phyloP scores from a whole-genome alignment of 306 rosid genomes.

The Cucurbita moschata region DNA sequence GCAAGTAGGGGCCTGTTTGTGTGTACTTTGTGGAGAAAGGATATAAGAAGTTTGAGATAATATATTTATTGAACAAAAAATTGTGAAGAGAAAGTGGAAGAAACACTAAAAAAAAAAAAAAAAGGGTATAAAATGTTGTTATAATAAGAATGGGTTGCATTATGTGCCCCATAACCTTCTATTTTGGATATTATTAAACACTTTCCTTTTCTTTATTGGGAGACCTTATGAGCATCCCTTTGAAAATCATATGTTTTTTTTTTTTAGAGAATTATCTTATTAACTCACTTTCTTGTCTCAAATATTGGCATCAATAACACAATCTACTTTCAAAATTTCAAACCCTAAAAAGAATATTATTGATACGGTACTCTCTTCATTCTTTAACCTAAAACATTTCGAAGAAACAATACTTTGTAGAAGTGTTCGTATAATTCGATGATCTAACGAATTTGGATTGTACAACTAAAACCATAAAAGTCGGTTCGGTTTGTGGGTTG shows the following conservation, averaged over 20 bases:
- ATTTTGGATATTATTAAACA: constrained; percentile 2
- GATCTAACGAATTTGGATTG: too few species aligned
- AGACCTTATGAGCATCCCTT: background rate
- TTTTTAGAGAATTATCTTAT: background rate
- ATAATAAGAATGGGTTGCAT: background rate
- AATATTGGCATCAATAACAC: constrained; percentile 4
- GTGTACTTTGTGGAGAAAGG: constrained; percentile 2
- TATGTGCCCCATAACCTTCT: constrained; percentile 2
- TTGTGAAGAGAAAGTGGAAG: constrained; percentile 5
- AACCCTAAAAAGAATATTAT: background rate
- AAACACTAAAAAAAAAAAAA: constrained; percentile 1
- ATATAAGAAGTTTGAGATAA: background rate
- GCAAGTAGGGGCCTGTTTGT: constrained; percentile 16
- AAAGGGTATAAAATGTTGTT: background rate
- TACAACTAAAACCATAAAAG: too few species aligned
- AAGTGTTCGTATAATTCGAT: too few species aligned
- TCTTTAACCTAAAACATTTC: too few species aligned
- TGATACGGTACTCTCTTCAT: background rate
- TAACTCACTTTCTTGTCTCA: constrained; percentile 2
- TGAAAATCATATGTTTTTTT: background rate
- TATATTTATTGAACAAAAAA: background rate
- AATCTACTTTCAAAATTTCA: background rate
- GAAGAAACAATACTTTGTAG: too few species aligned
- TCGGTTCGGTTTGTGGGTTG: too few species aligned
- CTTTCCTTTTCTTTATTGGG: background rate